Percentiles rank a stretch among this genome's conserved stretches.
phyloP scores from a whole-genome alignment of 1,284 basidiomycete genomes.

The Pseudozyma sp. region DNA sequence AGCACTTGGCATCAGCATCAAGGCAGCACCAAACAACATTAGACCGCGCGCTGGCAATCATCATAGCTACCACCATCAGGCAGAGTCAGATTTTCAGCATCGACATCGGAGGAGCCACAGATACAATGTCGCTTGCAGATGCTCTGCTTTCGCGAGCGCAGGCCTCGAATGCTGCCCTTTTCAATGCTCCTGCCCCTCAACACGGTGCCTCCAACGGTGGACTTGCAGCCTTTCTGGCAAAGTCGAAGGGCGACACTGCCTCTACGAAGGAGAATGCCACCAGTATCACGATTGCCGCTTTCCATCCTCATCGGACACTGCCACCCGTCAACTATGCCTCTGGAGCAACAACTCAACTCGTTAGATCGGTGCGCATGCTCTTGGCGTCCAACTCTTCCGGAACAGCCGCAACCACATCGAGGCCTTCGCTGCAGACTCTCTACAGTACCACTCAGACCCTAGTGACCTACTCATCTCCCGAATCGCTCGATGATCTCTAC shows the following conservation, averaged over 20 bases:
- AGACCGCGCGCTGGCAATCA: no score
- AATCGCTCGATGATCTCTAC: slow-evolving; percentile 44
- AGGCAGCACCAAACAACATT: no score
- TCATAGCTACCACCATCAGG: no score
- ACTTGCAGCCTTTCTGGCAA: slow-evolving; percentile 42
- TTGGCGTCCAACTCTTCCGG: slow-evolving; percentile 17
- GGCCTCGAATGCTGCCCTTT: slow-evolving; percentile 10
- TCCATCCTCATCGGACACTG: slow-evolving; percentile 19
- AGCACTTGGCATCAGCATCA: not conserved
- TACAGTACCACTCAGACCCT: slow-evolving; percentile 38
- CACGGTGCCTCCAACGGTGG: slow-evolving; percentile 18
- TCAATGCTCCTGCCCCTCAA: not conserved
- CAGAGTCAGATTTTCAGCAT: not conserved
- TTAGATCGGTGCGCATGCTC: slow-evolving; percentile 40
- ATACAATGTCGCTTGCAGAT: slow-evolving; percentile 33
- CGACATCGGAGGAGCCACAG: not conserved
- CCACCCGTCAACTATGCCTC: slow-evolving; percentile 36
- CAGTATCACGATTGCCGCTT: slow-evolving; percentile 19
- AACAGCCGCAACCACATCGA: not conserved
- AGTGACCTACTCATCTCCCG: slow-evolving; percentile 15
- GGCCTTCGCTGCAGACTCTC: slow-evolving; percentile 36
- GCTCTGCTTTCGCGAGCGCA: slow-evolving; percentile 34
- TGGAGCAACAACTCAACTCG: slow-evolving; percentile 27
- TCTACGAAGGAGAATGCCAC: not conserved
- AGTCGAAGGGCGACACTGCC: slow-evolving; percentile 3